Base-by-base conservation (phyloP, 2,329 filamentous ascomycete genomes). In the Diaporthe longicolla region DNA sequence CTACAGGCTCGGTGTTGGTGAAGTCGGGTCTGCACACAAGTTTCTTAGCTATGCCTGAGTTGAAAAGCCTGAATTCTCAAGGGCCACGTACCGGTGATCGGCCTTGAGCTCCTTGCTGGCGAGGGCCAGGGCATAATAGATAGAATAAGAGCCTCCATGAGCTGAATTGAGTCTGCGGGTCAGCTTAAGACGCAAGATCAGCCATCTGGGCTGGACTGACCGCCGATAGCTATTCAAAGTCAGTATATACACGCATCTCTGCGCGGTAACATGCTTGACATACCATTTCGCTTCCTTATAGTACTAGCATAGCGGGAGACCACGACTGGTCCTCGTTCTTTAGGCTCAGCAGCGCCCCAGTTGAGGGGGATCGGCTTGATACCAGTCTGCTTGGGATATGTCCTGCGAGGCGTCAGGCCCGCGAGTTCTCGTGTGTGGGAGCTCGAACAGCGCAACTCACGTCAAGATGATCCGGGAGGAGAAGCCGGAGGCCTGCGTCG, bases 111-210 rank as follows among this genome's bases (percentile, higher is more conserved):
- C 93, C 79, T 96, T 95, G 81, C 94, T 97, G 29, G 96, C 96
- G 77, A 98, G 92, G 17, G 96, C 96, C 37, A 98, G 89, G 29
- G 96, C 96, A 81, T 97, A 95, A 85, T 98, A 98, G 77, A 98
- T 96, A 76, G 94, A 95, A 83, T 99, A 98, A 6, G 95, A 98
- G 73, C 97, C 96, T 76, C 97, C 96, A 72, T 84, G 80, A 73
- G 81, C 78, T 74, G 76, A 75, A 80, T 79, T 50, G 63, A 71
- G n/a, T 55, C n/a, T 73, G 37, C 29, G 61, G 32, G 43, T 57
- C 32, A 68, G 37, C 68, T 21, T 71, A 37, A 70, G 29, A 50
- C 4, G 50, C 45, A 6, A 69, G 45, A 43, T 24, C 45, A 29
- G 15, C 45, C 21, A 48, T 5, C 15, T 10, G n/a, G 24, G 43